Percentiles rank a stretch among this genome's conserved stretches.
Conservation (phyloP, 2,329 filamentous ascomycete species). For the Sporothrix brasiliensis region DNA sequence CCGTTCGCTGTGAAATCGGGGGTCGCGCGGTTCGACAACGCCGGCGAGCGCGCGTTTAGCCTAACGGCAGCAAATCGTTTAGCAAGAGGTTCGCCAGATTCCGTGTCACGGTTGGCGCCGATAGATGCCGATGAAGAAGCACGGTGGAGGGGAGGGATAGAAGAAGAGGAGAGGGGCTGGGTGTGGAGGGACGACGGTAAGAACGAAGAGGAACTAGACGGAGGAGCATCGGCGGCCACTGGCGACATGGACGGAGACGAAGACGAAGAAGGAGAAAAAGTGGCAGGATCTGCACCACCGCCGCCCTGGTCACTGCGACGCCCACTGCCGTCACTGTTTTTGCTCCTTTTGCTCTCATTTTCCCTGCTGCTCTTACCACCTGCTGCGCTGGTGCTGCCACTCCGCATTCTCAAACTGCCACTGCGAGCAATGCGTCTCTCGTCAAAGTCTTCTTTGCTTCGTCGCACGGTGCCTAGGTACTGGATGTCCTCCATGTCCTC, state of each 20-base stretch:
- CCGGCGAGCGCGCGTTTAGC: slow-evolving; percentile 50
- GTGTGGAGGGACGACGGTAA: not conserved
- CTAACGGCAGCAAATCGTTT: slow-evolving; percentile 69
- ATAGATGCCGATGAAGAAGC: slow-evolving; percentile 36
- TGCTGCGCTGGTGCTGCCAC: slow-evolving; percentile 1
- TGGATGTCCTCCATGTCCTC: slow-evolving; percentile 31
- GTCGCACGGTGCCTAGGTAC: slow-evolving; percentile 22
- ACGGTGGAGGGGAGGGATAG: slow-evolving; percentile 37
- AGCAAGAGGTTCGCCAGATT: slow-evolving; percentile 60
- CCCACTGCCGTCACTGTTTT: not conserved
- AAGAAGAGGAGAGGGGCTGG: slow-evolving; percentile 28
- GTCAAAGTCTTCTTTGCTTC: slow-evolving; percentile 6
- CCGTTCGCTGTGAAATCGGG: not conserved
- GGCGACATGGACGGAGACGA: slow-evolving; percentile 7
- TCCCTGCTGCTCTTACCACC: not conserved
- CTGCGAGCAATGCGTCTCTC: slow-evolving; percentile 21
- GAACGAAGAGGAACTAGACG: slow-evolving; percentile 8
- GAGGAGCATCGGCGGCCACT: slow-evolving; percentile 4
- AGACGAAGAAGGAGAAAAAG: not conserved
- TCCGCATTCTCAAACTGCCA: slow-evolving; percentile 15
- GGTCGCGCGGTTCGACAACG: not conserved
- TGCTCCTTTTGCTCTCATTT: too few species aligned
- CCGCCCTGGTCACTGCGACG: not conserved
- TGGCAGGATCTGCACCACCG: not conserved
- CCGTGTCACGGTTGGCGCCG: slow-evolving; percentile 38